Evolutionary conservation across 78 protist genomes (phyloP), one percentile per base, ranked within the genome.

Genomic region (Paratrimastix pyriformis): DNA sequence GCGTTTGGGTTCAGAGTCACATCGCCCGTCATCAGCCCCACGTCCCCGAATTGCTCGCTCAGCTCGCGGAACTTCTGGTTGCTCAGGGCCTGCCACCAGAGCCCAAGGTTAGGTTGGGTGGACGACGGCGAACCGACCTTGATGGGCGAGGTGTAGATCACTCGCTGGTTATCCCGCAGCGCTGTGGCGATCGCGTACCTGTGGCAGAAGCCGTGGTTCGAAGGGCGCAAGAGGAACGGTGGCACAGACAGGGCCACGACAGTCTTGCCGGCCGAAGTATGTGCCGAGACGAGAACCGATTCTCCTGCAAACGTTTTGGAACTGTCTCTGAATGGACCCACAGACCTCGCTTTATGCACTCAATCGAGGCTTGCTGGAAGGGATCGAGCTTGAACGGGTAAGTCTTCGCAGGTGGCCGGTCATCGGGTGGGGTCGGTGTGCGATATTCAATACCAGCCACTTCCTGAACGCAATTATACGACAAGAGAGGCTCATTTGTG

Each of bases 251-350:
- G 92, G 0, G 98, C 98, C 26, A 91, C 90, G 18, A 92, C 96
- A 1, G 99, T 96, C 68, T 96, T 96, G 7, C 99, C 99, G 0
- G 99, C 98, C 7, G 96, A 90, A 3, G 99, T 96, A 68, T 96
- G 99, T 1, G 99, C 99, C 0, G 96, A 50, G 8, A 96, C 98
- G 2, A 96, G 75, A 8, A 96, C 98, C 4, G 89, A 77, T 15
- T 93, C 92, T 2, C 66, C 72, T 26, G 64, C 30, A 7, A 11
- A 7, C 35, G 64, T 11, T 6, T 3, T 6, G 64, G 13, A 11
- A 11, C 3, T 11, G 64, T 3, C 13, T 7, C 29, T 3, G 72
- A 5, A 9, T 80, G 76, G 18, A 81, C 24, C 26, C 11, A 29
- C 11, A 62, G 11, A 62, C 68, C 68, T 74, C 66, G 26, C 21